phyloP scores from a whole-genome alignment of 176 grass and related monocot species.

The Aegilops tauschii region DNA sequence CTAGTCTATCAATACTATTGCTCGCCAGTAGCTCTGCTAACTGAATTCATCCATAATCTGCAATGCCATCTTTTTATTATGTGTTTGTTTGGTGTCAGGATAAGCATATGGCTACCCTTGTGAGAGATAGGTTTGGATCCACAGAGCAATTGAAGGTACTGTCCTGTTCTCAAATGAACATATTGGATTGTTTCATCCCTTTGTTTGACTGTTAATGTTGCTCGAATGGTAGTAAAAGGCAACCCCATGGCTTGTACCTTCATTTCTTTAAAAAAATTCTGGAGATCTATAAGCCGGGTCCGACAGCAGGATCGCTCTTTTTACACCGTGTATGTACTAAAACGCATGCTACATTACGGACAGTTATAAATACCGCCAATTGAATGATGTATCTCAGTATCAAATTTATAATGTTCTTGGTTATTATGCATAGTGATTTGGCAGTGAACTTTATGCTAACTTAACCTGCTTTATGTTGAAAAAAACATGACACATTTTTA shows the following conservation, averaged over 20 bases:
- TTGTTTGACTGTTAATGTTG: not conserved
- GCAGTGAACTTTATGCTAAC: not conserved
- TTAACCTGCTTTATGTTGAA: not conserved
- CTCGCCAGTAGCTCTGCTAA: not conserved
- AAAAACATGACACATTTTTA: not conserved
- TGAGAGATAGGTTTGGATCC: slow-evolving; percentile 79
- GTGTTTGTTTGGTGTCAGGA: slow-evolving; percentile 48
- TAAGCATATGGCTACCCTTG: slow-evolving; percentile 69
- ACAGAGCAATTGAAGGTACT: slow-evolving; percentile 73
- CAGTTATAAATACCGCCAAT: not conserved
- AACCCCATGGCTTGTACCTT: not conserved
- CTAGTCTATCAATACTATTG: not conserved
- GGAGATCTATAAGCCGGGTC: not conserved
- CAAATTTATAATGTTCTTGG: not conserved
- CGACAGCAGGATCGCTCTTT: not conserved
- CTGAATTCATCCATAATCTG: not conserved
- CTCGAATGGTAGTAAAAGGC: not conserved
- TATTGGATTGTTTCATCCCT: not conserved
- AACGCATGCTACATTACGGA: not conserved
- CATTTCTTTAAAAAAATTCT: not conserved
- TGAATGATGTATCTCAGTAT: not conserved
- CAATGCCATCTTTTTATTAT: not conserved
- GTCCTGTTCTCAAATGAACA: not conserved
- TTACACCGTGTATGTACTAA: not conserved
- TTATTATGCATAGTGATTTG: not conserved